Percentiles rank a stretch among this genome's conserved stretches.
These are phyloP conservation scores for Calonectria pauciramosa DNA, from an alignment of 2,329 filamentous ascomycete species.

Conservation along the genomic window DNA sequence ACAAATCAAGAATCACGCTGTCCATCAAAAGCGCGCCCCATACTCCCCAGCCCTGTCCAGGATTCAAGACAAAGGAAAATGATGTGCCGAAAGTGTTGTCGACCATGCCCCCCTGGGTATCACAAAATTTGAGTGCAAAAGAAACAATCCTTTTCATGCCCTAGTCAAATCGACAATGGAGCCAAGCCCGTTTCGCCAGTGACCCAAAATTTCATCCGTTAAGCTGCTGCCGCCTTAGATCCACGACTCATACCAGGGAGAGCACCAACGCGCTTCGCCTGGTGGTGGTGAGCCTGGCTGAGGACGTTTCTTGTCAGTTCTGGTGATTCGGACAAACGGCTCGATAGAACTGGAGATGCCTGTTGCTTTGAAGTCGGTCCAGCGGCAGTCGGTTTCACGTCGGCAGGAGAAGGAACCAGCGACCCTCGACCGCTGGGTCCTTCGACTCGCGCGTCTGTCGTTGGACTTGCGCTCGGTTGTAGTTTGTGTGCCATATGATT, in stretches of 20 bases:
- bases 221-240: conserved; percentile 53
- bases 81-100: conserved; percentile 40
- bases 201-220: conserved; percentile 35
- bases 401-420: conserved; percentile 30
- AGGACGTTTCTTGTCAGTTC: conserved; percentile 57
- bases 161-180: conserved; percentile 35
- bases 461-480: conserved; percentile 49
- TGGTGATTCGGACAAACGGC: conserved; percentile 56
- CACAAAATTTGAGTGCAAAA: conserved; percentile 52
- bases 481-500: conserved; percentile 79
- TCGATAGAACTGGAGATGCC: conserved; percentile 44
- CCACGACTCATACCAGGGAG: conserved; percentile 49
- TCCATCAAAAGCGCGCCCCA: conserved; percentile 25
- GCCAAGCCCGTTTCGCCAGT: conserved; percentile 19
- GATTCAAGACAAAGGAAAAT: conserved; percentile 38
- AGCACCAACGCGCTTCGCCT: conserved; percentile 51
- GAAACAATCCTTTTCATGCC: conserved; percentile 42
- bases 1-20: conserved; percentile 30
- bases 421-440: conserved; percentile 34
- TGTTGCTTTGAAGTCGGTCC: conserved; percentile 39
- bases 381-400: conserved; percentile 44
- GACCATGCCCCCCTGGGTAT: conserved; percentile 53
- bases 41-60: conserved; percentile 35
- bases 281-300: conserved; percentile 50
- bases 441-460: conserved; percentile 29